Percentiles rank a stretch among this genome's conserved stretches.
phyloP scores from a whole-genome alignment of 345 rosid species.

The Erodium maritimum region DNA sequence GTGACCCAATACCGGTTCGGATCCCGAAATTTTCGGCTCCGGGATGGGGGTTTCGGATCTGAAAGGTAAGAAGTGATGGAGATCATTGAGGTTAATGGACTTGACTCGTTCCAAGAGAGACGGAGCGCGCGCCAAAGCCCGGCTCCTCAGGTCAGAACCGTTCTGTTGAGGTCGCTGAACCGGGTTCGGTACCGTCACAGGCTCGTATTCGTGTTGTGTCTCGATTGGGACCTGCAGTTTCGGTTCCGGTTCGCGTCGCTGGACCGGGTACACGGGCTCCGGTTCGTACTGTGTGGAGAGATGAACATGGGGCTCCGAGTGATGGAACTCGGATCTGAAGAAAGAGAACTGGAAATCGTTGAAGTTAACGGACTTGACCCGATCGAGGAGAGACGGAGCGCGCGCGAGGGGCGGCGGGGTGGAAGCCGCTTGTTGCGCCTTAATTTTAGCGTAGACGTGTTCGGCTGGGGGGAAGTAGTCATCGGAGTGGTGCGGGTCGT shows the following conservation, averaged over 20 bases:
- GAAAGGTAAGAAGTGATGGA: slow-evolving; percentile 12
- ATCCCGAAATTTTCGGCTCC: not conserved
- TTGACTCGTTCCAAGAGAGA: slow-evolving; percentile 52
- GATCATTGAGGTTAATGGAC: slow-evolving; percentile 29
- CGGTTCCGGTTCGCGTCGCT: not conserved
- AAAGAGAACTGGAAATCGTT: slow-evolving; percentile 13
- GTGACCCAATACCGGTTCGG: not conserved
- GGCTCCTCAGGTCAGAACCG: too few relatives aligned
- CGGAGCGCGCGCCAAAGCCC: slow-evolving; percentile 37
- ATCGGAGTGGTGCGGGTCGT: slow-evolving; percentile 10
- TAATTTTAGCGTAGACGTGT: not conserved
- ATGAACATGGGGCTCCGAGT: too few relatives aligned
- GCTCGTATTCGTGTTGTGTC: slow-evolving; percentile 6
- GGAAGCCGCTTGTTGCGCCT: not conserved
- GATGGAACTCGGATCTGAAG: slow-evolving; percentile 10
- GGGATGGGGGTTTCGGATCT: slow-evolving; percentile 21
- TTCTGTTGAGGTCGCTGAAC: too few relatives aligned
- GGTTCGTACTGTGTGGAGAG: too few relatives aligned
- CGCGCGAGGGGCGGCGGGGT: slow-evolving; percentile 20
- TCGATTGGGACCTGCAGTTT: not conserved
- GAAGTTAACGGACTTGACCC: slow-evolving; percentile 34
- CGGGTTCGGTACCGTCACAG: not conserved
- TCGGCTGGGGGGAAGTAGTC: slow-evolving; percentile 5
- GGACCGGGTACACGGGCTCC: too few relatives aligned
- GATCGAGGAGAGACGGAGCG: slow-evolving; percentile 37